A percentile compares a stretch with the other conserved stretches of the same genome.
Evolutionary conservation across 495 filamentous ascomycete species (phyloP).

Genomic region (Filosporella fistucella): DNA sequence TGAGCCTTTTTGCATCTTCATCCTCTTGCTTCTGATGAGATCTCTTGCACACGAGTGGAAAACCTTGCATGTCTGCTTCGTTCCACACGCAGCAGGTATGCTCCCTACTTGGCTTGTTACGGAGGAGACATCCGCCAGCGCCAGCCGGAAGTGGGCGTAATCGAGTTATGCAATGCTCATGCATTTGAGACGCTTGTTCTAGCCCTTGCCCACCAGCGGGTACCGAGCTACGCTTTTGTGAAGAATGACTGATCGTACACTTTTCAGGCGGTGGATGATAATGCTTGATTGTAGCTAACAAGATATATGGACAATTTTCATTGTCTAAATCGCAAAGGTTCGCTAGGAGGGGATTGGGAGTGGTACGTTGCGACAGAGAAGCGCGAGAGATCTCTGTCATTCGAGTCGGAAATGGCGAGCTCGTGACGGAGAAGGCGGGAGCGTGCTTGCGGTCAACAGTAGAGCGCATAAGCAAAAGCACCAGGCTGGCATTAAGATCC

Average conservation of each 20-base stretch:
- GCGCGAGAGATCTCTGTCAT: background rate
- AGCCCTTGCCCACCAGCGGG: no score
- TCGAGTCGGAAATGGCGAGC: background rate
- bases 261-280: constrained; percentile 11
- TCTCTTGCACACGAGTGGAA: background rate
- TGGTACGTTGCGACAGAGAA: background rate
- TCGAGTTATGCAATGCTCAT: constrained; percentile 17
- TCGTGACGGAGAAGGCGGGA: background rate
- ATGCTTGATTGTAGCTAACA: background rate
- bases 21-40: background rate
- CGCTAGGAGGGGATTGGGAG: background rate
- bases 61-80: background rate
- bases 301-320: background rate
- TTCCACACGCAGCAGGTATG: constrained; percentile 15
- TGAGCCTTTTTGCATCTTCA: background rate
- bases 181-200: background rate
- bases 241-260: no score
- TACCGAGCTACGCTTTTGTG: no score
- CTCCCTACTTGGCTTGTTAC: background rate
- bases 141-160: constrained; percentile 1
- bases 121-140: constrained; percentile 7
- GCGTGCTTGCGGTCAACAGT: no score
- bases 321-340: background rate
- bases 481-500: no score
- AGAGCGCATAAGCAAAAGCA: no score